Percentiles rank a stretch among this genome's conserved stretches.
Evolutionary conservation across 768 basidiomycete genomes (phyloP).

Genomic region (Daedaleopsis sinensis): DNA sequence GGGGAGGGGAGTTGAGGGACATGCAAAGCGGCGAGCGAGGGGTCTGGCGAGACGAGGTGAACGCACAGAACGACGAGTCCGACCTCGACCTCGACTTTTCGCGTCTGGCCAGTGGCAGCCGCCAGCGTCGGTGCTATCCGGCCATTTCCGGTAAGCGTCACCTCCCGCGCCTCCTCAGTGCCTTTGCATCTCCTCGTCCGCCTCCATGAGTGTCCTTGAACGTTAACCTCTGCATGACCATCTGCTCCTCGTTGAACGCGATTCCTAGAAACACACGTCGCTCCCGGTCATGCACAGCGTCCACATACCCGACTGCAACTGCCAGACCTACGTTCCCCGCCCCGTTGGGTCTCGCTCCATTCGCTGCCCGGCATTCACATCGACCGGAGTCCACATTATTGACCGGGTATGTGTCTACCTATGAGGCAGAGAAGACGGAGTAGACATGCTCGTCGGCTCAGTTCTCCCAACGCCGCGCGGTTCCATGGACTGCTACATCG

Average conservation of each 20-base stretch:
- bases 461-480: neutral
- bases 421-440: neutral
- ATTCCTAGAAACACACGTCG: neutral
- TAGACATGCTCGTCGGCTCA: neutral
- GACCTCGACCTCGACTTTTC: conserved; percentile 22
- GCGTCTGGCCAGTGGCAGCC: conserved; percentile 17
- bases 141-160: neutral
- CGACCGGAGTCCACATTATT: neutral
- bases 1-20: conserved; percentile 15
- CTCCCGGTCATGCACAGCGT: neutral
- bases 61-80: conserved; percentile 12
- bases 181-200: neutral
- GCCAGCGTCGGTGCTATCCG: conserved; percentile 14
- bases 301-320: too few relatives aligned
- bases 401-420: neutral
- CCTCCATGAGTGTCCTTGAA: neutral
- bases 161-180: neutral
- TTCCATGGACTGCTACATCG: neutral
- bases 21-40: conserved; percentile 17
- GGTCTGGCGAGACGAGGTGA: conserved; percentile 11
- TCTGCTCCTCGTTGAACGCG: too few relatives aligned
- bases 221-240: too few relatives aligned
- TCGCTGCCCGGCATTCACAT: neutral
- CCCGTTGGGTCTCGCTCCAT: neutral
- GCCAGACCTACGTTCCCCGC: neutral